Base-by-base conservation (phyloP, 2,329 filamentous ascomycete species). In the Neofusicoccum sp. region DNA sequence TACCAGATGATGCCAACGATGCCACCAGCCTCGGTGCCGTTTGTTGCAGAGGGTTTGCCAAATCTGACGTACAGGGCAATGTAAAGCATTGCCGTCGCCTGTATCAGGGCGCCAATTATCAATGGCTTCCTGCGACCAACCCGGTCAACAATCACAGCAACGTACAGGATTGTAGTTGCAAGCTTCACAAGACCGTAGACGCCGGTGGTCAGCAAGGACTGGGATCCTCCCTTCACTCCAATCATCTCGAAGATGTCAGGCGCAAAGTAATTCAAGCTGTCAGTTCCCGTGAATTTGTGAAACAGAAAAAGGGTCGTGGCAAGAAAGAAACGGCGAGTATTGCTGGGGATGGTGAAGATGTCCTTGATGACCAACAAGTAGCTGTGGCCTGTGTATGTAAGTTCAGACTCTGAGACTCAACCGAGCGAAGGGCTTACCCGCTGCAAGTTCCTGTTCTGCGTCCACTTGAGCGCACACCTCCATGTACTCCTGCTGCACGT, bases 221-320 rank as follows among this genome's bases (percentile, higher is more conserved):
- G 53, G 8, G 63, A 63, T 5, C 61, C 82, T 6, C 62, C 61
- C 16, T 54, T 60, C 4, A 65, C 60, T 34, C 76, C 75, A 24
- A 78, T 75, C 67, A 76, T 70, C 6, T 67, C 67, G 45, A 78
- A 78, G 11, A 78, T 76, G 54, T 75, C 69, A 1, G 75, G 73
- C 0, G 74, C 72, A 38, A 73, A 78, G 62, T 78, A 78, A 65
- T 77, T 78, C 16, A 78, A 56, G 5, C 69, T 69, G 63, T 77
- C 74, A 1, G 74, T 78, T 0, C 76, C 75, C 2, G 75, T 78
- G 26, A 77, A 72, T 36, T 78, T 78, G 64, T 78, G 75, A 60
- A 78, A 78, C 1, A 78, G 43, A 58, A 76, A 76, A 9, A 76
- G 63, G 65, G 72, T 73, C 2, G 71, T 65, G 1, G 73, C 69